Base-by-base conservation (phyloP, 2,329 filamentous ascomycete genomes). In the Phaeosphaeriaceae sp. region DNA sequence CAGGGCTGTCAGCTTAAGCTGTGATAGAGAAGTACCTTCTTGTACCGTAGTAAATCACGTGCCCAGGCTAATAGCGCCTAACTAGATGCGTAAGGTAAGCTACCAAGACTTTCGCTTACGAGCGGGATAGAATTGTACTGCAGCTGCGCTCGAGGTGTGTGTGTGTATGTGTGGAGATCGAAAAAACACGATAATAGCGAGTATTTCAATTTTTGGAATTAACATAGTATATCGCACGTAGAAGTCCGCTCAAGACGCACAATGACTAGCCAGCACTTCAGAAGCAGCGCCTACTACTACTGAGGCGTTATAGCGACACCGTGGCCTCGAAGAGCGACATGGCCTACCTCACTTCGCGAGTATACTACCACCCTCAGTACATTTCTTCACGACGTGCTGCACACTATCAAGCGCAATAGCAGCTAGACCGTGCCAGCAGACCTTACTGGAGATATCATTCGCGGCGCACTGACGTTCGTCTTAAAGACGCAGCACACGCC, bases 371-470 rank as follows among this genome's bases (percentile, higher is more conserved):
- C n/a, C 17, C 32, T 34, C 32, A 34, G 32, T n/a, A 9, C 32
- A 34, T 34, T 34, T 17, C n/a, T 17, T 17, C 32, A 34, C 32
- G 32, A 34, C n/a, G 17, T 34, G 17, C 32, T 34, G 32, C 32
- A 34, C 32, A 15, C 17, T 17, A 34, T 34, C 32, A n/a, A 34
- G 32, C 32, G 32, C 32, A 34, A 17, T 34, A n/a, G 40, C 36
- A 56, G 49, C 54, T 38, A 61, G 51, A 30, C 50, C 32, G 16
- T 55, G 40, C 54, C 50, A 17, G 56, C 48, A 53, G 54, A 60
- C 35, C n/a, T 54, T 16, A 32, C 43, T 12, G 20, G 40, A 13
- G 37, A 51, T 29, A 47, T 52, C 16, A 44, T 53, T 30, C 41
- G 46, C 43, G 40, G 56, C 23, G 23, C 48, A 47, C 44, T 60